Evolutionary conservation across 805 yeast species (phyloP), one percentile per base, ranked within the genome.

Genomic region (Yarrowia porcina): DNA sequence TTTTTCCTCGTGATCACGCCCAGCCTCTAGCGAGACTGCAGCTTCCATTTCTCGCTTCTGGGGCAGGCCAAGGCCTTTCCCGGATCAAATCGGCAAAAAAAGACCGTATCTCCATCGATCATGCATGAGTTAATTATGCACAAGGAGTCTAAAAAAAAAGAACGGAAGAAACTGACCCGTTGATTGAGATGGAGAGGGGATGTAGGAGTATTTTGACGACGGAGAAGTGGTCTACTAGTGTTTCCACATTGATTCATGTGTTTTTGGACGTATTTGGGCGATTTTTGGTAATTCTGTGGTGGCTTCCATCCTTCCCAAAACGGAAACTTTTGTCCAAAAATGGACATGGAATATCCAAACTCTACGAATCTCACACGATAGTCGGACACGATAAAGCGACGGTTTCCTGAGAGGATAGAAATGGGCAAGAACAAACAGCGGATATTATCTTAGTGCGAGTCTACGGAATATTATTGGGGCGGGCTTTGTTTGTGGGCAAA

Each of bases 101-200:
- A 25, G 52, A 36, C 52, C 52, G 52, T 45, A 45, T 45, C 52
- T 49, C 56, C 38, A 49, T 49, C 56, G 39, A 32, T 33, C 56
- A 49, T 49, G 56, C 56, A 49, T 49, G 56, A 49, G 56, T 33
- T 49, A 49, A 49, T 49, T 49, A 49, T 45, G 52, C 52, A 45
- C 52, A 27, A n/a, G n/a, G n/a, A n/a, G n/a, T n/a, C n/a, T n/a
- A n/a, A n/a, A n/a, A n/a, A n/a, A n/a, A n/a, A n/a, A n/a, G n/a
- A n/a, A n/a, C n/a, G n/a, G n/a, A n/a, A n/a, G n/a, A n/a, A n/a
- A n/a, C n/a, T n/a, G n/a, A n/a, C n/a, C n/a, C n/a, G n/a, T n/a
- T n/a, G n/a, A n/a, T n/a, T n/a, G n/a, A n/a, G n/a, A n/a, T n/a
- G n/a, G n/a, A n/a, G n/a, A n/a, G n/a, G n/a, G n/a, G n/a, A n/a